Evolutionary conservation across 2,329 filamentous ascomycete species (phyloP), one percentile per base, ranked within the genome.

Genomic region (Colletotrichum camelliae): DNA sequence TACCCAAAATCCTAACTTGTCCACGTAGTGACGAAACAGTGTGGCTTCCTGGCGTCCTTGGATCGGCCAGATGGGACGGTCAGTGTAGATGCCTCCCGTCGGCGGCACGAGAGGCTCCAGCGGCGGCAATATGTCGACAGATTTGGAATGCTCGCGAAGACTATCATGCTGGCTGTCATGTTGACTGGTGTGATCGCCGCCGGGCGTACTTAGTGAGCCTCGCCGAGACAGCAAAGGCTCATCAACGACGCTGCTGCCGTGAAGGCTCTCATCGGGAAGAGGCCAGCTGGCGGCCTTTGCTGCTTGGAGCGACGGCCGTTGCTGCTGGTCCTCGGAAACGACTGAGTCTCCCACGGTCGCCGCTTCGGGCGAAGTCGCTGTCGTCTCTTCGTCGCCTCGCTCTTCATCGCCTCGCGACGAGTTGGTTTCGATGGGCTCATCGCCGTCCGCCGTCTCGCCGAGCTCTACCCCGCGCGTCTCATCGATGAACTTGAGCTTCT

Each of bases 1-100:
- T 80, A 85, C 83, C 77, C 82, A 84, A 18, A 82, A 79, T 10
- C 83, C 83, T 35, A 85, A 72, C 64, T 81, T 82, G 55, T 84
- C 80, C 48, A 84, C 82, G 71, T 84, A 84, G 70, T 84, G 83
- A 37, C 82, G 82, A 72, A 84, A 84, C 12, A 85, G 72, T 4
- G 79, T 68, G 15, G 83, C 83, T 68, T 84, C 83, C 5, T 81
- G 80, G 31, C 81, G 78, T 39, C 77, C 79, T 68, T 80, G 81
- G 21, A 84, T 79, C 10, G 82, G 82, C n/a, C 83, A 79, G 8
- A 77, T 39, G 6, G 77, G 72, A 7, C 72, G 57, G 70, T 78
- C 29, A 78, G 78, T 29, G 64, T 71, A 67, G 77, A 78, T 78
- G 43, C 76, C 77, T 27, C 79, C 78, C 15, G 74, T 77, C 7